Conservation (phyloP, 345 rosid genomes). For the Carallia pectinifolia region DNA sequence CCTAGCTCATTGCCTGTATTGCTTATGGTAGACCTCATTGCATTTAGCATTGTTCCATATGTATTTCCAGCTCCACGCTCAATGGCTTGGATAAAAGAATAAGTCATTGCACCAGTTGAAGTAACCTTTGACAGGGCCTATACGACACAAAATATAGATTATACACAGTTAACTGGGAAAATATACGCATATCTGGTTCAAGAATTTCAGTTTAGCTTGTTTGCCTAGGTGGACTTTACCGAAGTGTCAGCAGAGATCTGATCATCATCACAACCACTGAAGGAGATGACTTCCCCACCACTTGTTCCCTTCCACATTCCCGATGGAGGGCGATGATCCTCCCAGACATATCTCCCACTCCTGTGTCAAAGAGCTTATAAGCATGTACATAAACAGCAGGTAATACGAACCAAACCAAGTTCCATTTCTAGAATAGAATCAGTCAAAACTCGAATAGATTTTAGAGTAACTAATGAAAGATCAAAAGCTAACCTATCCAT, state of each 20-base stretch:
- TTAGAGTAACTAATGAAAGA: neutral
- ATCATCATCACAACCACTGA: constrained; percentile 89
- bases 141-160: constrained; percentile 1
- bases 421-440: neutral
- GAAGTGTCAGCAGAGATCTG: constrained; percentile 82
- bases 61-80: constrained; percentile 68
- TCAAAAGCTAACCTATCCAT: constrained; percentile 64
- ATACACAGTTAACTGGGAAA: constrained; percentile 1
- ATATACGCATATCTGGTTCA: neutral
- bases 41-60: constrained; percentile 62
- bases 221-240: constrained; percentile 32
- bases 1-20: constrained; percentile 22
- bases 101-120: constrained; percentile 96
- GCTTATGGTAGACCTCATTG: constrained; percentile 75
- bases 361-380: constrained; percentile 27
- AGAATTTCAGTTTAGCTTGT: neutral
- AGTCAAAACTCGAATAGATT: too few relatives aligned
- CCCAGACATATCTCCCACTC: constrained; percentile 63
- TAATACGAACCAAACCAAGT: neutral
- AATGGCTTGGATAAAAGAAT: constrained; percentile 77
- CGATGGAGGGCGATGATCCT: constrained; percentile 73
- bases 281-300: constrained; percentile 85
- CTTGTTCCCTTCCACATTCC: constrained; percentile 88
- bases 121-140: constrained; percentile 70
- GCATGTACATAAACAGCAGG: neutral